These are phyloP conservation scores for Fomitopsis schrenkii DNA, from an alignment of 1,284 basidiomycete species.

Conservation along the genomic window DNA sequence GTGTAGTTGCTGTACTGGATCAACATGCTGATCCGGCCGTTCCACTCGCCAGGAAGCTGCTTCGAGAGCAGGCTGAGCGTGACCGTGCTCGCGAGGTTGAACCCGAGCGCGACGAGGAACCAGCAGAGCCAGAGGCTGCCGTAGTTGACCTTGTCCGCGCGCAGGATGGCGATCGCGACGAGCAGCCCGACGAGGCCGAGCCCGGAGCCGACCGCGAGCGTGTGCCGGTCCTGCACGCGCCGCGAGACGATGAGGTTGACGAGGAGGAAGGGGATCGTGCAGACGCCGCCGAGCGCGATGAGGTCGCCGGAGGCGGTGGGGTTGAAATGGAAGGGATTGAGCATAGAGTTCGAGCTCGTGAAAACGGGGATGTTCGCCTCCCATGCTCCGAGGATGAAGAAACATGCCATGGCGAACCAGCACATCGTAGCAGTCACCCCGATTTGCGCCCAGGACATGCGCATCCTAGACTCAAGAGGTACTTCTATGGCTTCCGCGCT, in stretches of 20 bases:
- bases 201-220: constrained; percentile 49
- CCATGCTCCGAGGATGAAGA: constrained; percentile 71
- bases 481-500: neutral
- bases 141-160: constrained; percentile 38
- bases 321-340: constrained; percentile 45
- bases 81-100: constrained; percentile 64
- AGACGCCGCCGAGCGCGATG: constrained; percentile 62
- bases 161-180: constrained; percentile 44
- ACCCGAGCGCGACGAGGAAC: constrained; percentile 65
- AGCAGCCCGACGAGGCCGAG: constrained; percentile 52
- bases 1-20: constrained; percentile 69
- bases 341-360: constrained; percentile 32
- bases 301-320: constrained; percentile 67
- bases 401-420: constrained; percentile 71
- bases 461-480: neutral
- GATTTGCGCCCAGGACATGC: constrained; percentile 26
- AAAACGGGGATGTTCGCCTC: constrained; percentile 70
- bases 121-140: constrained; percentile 58
- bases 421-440: constrained; percentile 65
- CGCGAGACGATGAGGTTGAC: constrained; percentile 53
- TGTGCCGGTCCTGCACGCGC: constrained; percentile 56
- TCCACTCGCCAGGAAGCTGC: constrained; percentile 61
- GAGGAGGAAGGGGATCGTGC: constrained; percentile 64
- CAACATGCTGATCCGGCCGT: constrained; percentile 47
- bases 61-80: constrained; percentile 65